Percentiles rank a stretch among this genome's conserved stretches.
Evolutionary conservation across 2,329 filamentous ascomycete species (phyloP).

Genomic region (Ophiostoma himal-ulmi): DNA sequence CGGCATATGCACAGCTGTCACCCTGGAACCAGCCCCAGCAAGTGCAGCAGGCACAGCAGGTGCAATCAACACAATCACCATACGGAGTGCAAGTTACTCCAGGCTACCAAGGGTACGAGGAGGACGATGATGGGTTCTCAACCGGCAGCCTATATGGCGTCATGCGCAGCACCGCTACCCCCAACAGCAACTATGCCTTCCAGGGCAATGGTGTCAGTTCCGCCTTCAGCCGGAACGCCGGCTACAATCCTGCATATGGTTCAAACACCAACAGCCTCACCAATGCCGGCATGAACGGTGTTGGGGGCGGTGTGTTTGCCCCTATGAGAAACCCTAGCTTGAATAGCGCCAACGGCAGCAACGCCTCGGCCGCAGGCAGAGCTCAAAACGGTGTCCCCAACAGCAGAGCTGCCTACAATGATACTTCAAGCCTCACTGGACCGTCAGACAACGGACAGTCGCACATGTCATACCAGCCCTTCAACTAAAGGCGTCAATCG

Average conservation of each 20-base stretch:
- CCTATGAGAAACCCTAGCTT: background rate
- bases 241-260: background rate
- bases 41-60: background rate
- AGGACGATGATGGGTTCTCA: background rate
- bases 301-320: background rate
- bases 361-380: background rate
- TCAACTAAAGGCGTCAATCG: background rate
- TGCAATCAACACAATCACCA: background rate
- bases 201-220: background rate
- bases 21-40: constrained; percentile 3
- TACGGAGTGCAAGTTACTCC: background rate
- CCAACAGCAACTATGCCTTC: background rate
- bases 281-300: background rate
- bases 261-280: background rate
- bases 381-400: background rate
- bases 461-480: background rate
- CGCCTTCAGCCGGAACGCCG: background rate
- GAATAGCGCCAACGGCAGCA: background rate
- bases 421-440: background rate
- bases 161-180: background rate
- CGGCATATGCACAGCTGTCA: background rate
- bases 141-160: background rate
- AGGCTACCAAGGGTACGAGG: background rate
- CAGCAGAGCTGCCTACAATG: background rate
- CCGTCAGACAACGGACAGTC: background rate